Percentiles rank a stretch among this genome's conserved stretches.
phyloP scores from a whole-genome alignment of 169 alveolate genomes.

The Perkinsus chesapeaki region DNA sequence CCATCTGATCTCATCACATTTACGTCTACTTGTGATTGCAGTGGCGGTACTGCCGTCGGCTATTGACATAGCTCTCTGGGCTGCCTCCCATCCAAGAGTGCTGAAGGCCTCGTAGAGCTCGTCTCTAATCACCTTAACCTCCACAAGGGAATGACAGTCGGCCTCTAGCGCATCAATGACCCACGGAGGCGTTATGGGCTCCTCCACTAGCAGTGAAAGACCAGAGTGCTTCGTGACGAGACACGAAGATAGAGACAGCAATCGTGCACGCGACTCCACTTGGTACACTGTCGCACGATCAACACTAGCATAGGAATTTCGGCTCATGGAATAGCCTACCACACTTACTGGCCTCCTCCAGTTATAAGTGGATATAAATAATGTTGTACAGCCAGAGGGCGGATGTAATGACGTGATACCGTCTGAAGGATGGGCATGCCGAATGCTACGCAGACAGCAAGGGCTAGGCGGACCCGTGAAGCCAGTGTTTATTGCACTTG shows the following conservation, averaged over 20 bases:
- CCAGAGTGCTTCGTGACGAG: not conserved
- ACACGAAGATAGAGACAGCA: not conserved
- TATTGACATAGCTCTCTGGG: not conserved
- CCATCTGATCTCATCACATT: not conserved
- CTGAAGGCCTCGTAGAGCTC: not conserved
- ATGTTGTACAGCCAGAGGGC: no score
- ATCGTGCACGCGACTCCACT: not conserved
- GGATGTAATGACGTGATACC: no score
- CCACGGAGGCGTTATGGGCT: not conserved
- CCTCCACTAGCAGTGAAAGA: not conserved
- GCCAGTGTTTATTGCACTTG: not conserved
- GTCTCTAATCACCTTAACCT: not conserved
- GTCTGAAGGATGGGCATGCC: no score
- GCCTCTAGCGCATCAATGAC: not conserved
- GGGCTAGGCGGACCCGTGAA: no score
- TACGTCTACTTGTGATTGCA: not conserved
- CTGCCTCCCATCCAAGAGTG: not conserved
- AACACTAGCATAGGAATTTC: no score
- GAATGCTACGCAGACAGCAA: no score
- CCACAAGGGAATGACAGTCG: not conserved
- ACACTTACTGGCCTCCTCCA: no score
- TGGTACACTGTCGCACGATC: not conserved
- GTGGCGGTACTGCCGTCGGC: not conserved
- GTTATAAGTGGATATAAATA: no score
- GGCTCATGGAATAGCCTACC: no score